Evolutionary conservation across 768 basidiomycete species (phyloP), one percentile per base, ranked within the genome.

Genomic region (Rhodosporidiobolus sp.): DNA sequence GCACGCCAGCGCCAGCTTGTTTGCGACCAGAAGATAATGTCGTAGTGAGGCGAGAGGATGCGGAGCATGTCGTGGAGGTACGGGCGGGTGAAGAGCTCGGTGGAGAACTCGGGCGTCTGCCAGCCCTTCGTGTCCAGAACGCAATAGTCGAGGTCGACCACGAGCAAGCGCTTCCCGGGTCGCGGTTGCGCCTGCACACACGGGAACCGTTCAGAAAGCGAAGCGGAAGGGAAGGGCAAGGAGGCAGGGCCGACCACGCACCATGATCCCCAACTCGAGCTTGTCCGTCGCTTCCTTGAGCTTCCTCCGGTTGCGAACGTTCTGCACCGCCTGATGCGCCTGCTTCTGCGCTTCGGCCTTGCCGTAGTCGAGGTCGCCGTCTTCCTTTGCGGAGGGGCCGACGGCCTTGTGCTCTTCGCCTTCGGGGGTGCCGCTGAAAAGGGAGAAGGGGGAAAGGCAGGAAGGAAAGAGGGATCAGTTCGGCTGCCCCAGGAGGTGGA

Each of bases 31-130:
- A 58, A 43, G 60, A 67, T 90, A 72, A 95, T 90, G 77, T 95
- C 92, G 79, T 94, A 95, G 78, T 87, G 84, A 10, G 88, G 89
- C 77, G 93, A 92, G 63, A 91, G 84, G 11, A 86, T 84, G 79
- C 90, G 88, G 30, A 95, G 82, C 78, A 95, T 93, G 79, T 90
- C 87, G 79, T 94, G 93, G 24, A 95, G 83, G 24, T 86, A 84
- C 7, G 93, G 93, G 50, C 93, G 83, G 20, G 90, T 90, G 80
- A 92, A 94, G 82, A 72, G 93, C 90, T 61, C 48, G 2, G 74
- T 68, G 26, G 46, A 66, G 56, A 65, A 54, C 50, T 30, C 32
- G 35, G 28, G 68, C 28, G 58, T 48, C 35, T 70, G 63, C 71
- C 43, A 65, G 24, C 57, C 60, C 67, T 86, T 77, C 67, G 70